phyloP scores from a whole-genome alignment of 768 basidiomycete genomes.

The Termitomyces titanicus region DNA sequence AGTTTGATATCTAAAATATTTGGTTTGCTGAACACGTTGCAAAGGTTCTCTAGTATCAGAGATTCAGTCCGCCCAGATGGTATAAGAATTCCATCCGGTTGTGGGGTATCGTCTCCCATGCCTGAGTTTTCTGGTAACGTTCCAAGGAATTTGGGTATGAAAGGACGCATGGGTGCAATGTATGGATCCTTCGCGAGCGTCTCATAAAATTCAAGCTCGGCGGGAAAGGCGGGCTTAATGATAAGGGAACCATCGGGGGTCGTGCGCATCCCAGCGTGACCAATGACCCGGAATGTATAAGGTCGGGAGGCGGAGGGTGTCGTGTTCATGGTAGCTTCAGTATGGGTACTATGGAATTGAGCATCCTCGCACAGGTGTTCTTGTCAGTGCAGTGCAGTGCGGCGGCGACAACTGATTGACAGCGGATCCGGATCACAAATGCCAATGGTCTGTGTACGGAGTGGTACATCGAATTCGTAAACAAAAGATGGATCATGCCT shows the following conservation, averaged over 20 bases:
- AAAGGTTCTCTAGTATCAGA: slow-evolving; percentile 81
- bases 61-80: slow-evolving; percentile 41
- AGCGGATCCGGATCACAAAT: slow-evolving; percentile 4
- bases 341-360: not conserved
- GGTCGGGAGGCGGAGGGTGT: not conserved
- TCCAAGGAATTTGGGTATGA: slow-evolving; percentile 74
- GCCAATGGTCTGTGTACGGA: not conserved
- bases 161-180: slow-evolving; percentile 45
- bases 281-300: slow-evolving; percentile 54
- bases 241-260: slow-evolving; percentile 71
- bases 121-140: slow-evolving; percentile 40
- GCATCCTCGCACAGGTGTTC: not conserved
- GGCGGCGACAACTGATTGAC: slow-evolving; percentile 9
- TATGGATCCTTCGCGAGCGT: slow-evolving; percentile 34
- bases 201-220: slow-evolving; percentile 74
- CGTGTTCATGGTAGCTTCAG: not conserved
- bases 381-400: not conserved
- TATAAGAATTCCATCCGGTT: slow-evolving; percentile 7
- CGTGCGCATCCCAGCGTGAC: slow-evolving; percentile 66
- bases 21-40: slow-evolving; percentile 68
- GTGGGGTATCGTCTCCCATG: slow-evolving; percentile 44
- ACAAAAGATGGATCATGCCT: not conserved
- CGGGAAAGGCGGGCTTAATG: slow-evolving; percentile 66
- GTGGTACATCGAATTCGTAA: not conserved
- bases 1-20: slow-evolving; percentile 91